Conservation (phyloP, 2,329 filamentous ascomycete species). For the Sporothrix schenckii region DNA sequence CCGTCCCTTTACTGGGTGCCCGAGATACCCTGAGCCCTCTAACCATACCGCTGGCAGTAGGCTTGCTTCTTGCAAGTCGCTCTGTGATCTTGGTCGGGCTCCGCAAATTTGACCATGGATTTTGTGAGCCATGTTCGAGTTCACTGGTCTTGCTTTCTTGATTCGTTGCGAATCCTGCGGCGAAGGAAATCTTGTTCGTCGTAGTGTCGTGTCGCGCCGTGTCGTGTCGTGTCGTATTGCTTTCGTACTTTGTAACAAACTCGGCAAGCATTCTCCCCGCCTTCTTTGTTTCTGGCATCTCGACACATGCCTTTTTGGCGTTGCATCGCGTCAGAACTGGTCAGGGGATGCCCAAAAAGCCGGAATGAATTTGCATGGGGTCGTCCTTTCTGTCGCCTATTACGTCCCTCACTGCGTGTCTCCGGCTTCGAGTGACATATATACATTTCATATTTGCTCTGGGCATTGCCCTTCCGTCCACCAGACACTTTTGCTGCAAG, state of each 20-base stretch:
- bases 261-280: constrained; percentile 10
- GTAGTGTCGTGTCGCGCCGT: not conserved
- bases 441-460: not conserved
- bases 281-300: not conserved
- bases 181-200: not conserved
- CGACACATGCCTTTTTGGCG: not conserved
- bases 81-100: not conserved
- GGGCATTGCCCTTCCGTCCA: not conserved
- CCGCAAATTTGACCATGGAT: constrained; percentile 5
- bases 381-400: no score
- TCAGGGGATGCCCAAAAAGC: constrained; percentile 17
- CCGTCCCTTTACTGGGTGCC: not conserved
- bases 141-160: not conserved
- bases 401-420: not conserved
- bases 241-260: not conserved
- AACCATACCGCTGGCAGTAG: not conserved
- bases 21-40: not conserved
- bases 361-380: not conserved
- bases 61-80: no score
- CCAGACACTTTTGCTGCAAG: not conserved
- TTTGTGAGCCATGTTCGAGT: not conserved
- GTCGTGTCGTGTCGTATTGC: not conserved
- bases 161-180: not conserved
- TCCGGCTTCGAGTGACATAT: constrained; percentile 1
- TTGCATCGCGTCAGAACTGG: constrained; percentile 13